phyloP scores from a whole-genome alignment of 208 protist species.

The Acanthamoeba triangularis region DNA sequence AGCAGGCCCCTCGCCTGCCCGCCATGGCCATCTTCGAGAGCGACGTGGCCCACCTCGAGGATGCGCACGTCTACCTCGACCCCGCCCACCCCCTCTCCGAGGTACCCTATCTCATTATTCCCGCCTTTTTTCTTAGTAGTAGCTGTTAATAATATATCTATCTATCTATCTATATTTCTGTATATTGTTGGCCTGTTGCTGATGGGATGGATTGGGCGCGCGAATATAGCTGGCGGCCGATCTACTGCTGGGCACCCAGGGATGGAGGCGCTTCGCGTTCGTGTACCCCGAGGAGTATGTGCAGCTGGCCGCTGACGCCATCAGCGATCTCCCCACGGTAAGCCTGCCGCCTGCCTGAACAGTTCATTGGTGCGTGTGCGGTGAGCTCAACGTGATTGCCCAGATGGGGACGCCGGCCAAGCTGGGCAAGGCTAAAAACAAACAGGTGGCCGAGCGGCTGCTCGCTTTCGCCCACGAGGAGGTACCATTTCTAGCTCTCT shows the following conservation, averaged over 20 bases:
- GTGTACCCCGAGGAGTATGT: slow-evolving; percentile 24
- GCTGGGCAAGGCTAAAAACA: not conserved
- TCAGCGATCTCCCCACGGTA: not conserved
- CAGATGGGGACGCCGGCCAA: not conserved
- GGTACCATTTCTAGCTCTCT: not conserved
- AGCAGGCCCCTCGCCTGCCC: slow-evolving; percentile 52
- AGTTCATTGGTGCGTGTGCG: not conserved
- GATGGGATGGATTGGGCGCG: too few species aligned
- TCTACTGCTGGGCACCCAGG: slow-evolving; percentile 69
- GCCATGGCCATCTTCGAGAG: slow-evolving; percentile 64
- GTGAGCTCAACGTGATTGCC: not conserved
- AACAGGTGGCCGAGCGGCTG: not conserved
- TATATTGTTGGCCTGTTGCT: too few species aligned
- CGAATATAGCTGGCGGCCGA: not conserved
- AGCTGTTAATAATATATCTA: too few species aligned
- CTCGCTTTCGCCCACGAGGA: not conserved
- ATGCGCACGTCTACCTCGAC: slow-evolving; percentile 53
- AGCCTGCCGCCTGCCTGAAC: not conserved
- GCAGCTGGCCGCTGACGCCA: not conserved
- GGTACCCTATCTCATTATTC: not conserved
- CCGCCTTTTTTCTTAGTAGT: too few species aligned
- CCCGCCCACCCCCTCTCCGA: not conserved
- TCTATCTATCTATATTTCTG: too few species aligned
- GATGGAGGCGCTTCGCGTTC: slow-evolving; percentile 73
- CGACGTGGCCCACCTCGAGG: slow-evolving; percentile 61